A percentile compares a stretch with the other conserved stretches of the same genome.
These are phyloP conservation scores for Melanopsichium pennsylvanicum DNA, from an alignment of 1,284 basidiomycete genomes.

Conservation along the genomic window DNA sequence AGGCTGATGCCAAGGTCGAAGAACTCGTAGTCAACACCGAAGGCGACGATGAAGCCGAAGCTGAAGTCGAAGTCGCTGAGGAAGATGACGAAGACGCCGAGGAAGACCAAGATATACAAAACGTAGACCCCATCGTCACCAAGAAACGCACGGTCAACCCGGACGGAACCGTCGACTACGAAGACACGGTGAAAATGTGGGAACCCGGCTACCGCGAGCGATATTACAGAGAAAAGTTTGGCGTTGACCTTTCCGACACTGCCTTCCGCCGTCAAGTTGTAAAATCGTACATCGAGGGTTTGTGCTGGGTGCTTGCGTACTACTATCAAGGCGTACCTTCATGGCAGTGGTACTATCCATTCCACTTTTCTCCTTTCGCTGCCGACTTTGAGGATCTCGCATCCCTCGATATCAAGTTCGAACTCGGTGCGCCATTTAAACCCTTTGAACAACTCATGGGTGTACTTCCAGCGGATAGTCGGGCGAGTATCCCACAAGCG, in stretches of 20 bases:
- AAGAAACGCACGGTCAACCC: conserved; percentile 58
- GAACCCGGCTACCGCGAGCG: conserved; percentile 78
- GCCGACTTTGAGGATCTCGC: conserved; percentile 83
- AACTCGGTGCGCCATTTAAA: conserved; percentile 85
- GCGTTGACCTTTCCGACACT: conserved; percentile 75
- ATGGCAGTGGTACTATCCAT: conserved; percentile 99
- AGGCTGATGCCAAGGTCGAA: conserved; percentile 53
- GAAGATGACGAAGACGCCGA: conserved; percentile 66
- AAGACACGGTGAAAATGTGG: conserved; percentile 87
- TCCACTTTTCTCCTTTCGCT: conserved; percentile 97
- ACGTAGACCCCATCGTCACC: conserved; percentile 50
- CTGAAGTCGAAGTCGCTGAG: conserved; percentile 71
- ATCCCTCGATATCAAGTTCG: conserved; percentile 80
- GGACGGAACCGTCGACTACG: conserved; percentile 77
- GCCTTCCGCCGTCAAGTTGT: conserved; percentile 82
- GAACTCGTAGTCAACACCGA: conserved; percentile 7
- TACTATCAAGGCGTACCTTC: conserved; percentile 96
- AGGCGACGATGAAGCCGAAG: conserved; percentile 64
- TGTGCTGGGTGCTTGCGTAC: conserved; percentile 95
- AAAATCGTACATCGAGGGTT: conserved; percentile 86
- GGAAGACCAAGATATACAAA: conserved; percentile 70
- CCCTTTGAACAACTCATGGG: conserved; percentile 98
- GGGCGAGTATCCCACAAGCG: conserved; percentile 81
- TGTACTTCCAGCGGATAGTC: conserved; percentile 92
- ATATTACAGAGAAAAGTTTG: conserved; percentile 95